Evolutionary conservation across 352 stramenopile genomes (phyloP).

Genomic region (Poterioochromonas sp.): DNA sequence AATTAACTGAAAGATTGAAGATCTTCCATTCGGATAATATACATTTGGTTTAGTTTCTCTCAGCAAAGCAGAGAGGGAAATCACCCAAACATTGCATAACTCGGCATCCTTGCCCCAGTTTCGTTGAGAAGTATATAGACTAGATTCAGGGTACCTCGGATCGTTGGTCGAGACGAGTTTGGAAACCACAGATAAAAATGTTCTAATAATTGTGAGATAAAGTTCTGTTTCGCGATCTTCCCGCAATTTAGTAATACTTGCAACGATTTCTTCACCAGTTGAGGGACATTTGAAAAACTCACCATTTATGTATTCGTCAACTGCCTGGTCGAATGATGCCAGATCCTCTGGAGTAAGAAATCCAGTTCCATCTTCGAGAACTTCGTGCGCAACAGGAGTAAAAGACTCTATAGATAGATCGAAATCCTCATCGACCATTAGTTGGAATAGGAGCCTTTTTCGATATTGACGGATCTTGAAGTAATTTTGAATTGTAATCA

Average conservation of each 20-base stretch:
- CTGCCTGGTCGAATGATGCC: not conserved
- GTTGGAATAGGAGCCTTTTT: not conserved
- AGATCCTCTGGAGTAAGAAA: constrained; percentile 23
- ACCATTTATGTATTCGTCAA: constrained; percentile 26
- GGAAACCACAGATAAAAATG: not conserved
- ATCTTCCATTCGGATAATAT: constrained; percentile 2
- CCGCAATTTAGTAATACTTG: not conserved
- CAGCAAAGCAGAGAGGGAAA: not conserved
- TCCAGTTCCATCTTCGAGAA: constrained; percentile 26
- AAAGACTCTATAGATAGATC: not conserved
- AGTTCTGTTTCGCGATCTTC: constrained; percentile 23
- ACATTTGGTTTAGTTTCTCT: not conserved
- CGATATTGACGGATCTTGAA: not conserved
- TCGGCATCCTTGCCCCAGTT: constrained; percentile 5
- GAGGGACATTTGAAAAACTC: constrained; percentile 22
- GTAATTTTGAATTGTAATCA: not conserved
- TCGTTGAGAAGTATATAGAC: not conserved
- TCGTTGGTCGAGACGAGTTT: not conserved
- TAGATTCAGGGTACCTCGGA: not conserved
- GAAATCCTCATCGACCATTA: constrained; percentile 26
- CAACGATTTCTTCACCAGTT: constrained; percentile 10
- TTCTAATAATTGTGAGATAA: not conserved
- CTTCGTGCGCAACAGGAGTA: not conserved
- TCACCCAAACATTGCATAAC: not conserved
- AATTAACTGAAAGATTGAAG: constrained; percentile 11